Base-by-base conservation (phyloP, 257 asterid species). In the Nicotiana sylvestris region DNA sequence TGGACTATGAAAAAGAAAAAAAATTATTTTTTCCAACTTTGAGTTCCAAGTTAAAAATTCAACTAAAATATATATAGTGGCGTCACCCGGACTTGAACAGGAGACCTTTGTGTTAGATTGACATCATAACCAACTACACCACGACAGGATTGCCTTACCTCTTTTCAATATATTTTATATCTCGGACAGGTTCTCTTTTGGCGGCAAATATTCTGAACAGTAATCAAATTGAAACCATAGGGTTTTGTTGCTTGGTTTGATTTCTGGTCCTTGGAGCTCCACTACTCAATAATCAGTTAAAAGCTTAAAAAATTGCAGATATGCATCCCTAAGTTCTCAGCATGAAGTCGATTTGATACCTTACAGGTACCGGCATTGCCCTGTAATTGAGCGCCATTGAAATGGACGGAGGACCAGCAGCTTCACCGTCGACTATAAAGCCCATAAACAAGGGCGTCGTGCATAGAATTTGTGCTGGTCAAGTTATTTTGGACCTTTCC, bases 391-490 rank as follows among this genome's bases (percentile, higher is more conserved):
- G 43, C 67, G 46, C 56, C 18, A 30, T 18, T 58, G 83, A 83
- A 49, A 90, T 92, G 96, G 92, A 83, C 76, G 91, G 84, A 65
- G 90, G 81, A 78, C 85, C 3, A 25, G 33, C 57, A 8, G 29
- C 56, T 39, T 85, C 76, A 9, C 85, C 91, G 2, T 84, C 85
- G 9, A 69, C 74, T 55, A 94, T 96, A 82, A 89, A 89, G 86
- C 91, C 97, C 30, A 92, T 96, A 82, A 88, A 87, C 86, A 96
- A 90, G 82, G 88, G 89, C 62, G 92, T 90, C 5, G 98, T 92
- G 82, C 98, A 93, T 88, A 87, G 94, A 30, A 94, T 96, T 64
- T 92, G 95, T 86, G 91, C 99, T 10, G 98, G 99, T 8, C 98
- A 96, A 85, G 98, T 96, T 67, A 94, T 96, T 53, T 16, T 96